phyloP scores from a whole-genome alignment of 768 basidiomycete species.

The Boletus fagicola region DNA sequence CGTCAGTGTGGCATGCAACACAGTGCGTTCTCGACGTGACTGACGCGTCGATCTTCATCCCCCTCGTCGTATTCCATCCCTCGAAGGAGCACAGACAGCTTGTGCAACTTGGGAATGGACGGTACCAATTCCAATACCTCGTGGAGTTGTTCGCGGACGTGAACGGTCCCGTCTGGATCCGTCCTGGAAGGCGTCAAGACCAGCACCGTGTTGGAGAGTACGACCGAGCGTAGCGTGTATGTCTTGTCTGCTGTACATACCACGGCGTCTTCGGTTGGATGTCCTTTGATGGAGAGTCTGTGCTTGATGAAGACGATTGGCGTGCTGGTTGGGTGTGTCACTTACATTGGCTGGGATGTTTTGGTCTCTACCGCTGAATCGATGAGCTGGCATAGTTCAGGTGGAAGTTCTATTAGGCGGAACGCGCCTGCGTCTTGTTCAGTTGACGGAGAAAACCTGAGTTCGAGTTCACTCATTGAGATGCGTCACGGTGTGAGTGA shows the following conservation, averaged over 20 bases:
- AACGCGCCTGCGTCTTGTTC: conserved; percentile 51
- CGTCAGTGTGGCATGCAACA: not conserved
- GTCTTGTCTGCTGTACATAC: conserved; percentile 82
- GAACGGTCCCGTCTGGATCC: conserved; percentile 43
- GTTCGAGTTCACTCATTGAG: conserved; percentile 33
- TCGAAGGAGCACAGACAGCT: conserved; percentile 56
- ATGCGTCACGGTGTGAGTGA: not conserved
- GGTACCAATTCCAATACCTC: conserved; percentile 83
- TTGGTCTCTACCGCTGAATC: conserved; percentile 47
- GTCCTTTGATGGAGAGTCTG: conserved; percentile 80
- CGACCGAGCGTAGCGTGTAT: conserved; percentile 80
- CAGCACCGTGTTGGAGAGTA: conserved; percentile 82
- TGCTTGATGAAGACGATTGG: not conserved
- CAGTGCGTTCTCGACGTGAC: conserved; percentile 2
- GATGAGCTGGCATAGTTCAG: conserved; percentile 61
- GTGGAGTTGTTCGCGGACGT: conserved; percentile 77
- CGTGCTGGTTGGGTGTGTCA: not conserved
- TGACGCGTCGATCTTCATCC: conserved; percentile 41
- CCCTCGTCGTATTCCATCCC: conserved; percentile 71
- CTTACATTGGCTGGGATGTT: conserved; percentile 31
- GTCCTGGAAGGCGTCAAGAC: conserved; percentile 56
- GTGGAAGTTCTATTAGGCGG: conserved; percentile 71
- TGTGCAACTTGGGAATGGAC: conserved; percentile 72
- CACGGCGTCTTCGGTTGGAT: conserved; percentile 81
- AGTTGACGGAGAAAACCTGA: conserved; percentile 52